Base-by-base conservation (phyloP, 2,329 filamentous ascomycete species). In the Ophiostoma novo-ulmi region DNA sequence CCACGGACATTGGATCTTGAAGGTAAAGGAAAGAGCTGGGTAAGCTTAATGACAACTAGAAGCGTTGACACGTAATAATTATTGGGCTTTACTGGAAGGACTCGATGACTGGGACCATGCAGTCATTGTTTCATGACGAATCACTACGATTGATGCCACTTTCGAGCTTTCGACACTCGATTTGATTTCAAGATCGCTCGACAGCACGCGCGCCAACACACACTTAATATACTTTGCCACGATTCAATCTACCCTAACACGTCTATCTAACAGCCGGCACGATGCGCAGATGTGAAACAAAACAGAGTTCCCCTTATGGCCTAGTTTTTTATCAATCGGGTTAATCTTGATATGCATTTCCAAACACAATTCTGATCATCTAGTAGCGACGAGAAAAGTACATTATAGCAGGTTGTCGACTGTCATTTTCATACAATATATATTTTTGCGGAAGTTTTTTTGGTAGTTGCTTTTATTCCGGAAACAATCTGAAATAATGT, bases 1-100 rank as follows among this genome's bases (percentile, higher is more conserved):
- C 36, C 20, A 39, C 63, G 36, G 63, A 65, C n/a, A 65, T 22
- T 65, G 35, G 63, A 65, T 39, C 63, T 65, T 65, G 35, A 20
- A 20, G 44, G 44, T 48, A 7, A n/a, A 20, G 44, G 17, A 48
- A 48, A 26, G 26, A 48, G 44, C 41, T 48, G 14, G 41, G 3
- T 14, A 17, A 48, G 17, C 20, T 48, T 1, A n/a, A 20, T 20
- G 17, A 20, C 17, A 48, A n/a, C 17, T 7, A 20, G 3, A 11
- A 20, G 44, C 38, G 17, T 48, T 48, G 44, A n/a, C 44, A 20
- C 44, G 44, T 48, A 48, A 17, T 20, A 20, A 14, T 44, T 44
- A 5, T 14, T 5, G 13, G 11, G 41, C 7, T 48, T 3, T 2
- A 48, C 44, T 48, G 5, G 20, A n/a, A 6, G 44, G 17, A 2